These are phyloP conservation scores for Schizophyllum amplum DNA, from an alignment of 1,284 basidiomycete species.

Conservation along the genomic window DNA sequence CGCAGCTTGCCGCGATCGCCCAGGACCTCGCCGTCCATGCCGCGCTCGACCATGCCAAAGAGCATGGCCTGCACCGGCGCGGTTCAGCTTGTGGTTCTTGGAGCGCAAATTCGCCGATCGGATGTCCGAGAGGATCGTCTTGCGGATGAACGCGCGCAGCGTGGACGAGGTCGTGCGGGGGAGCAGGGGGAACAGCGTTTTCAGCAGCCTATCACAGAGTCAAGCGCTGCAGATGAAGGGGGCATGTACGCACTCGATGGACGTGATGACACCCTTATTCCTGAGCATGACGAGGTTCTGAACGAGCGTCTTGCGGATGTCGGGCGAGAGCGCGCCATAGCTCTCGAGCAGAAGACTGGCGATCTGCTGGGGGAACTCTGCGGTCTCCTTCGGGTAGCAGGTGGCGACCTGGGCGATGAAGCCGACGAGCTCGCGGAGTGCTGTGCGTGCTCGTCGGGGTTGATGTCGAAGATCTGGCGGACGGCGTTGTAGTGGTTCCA, in stretches of 20 bases:
- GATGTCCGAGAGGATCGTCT: slow-evolving; percentile 94
- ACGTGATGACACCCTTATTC: slow-evolving; percentile 89
- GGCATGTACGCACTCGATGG: slow-evolving; percentile 68
- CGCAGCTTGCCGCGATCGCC: slow-evolving; percentile 76
- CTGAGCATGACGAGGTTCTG: slow-evolving; percentile 90
- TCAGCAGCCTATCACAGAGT: slow-evolving; percentile 60
- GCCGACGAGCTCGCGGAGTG: slow-evolving; percentile 77
- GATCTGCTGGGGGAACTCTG: slow-evolving; percentile 74
- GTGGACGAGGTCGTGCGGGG: slow-evolving; percentile 80
- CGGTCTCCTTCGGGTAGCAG: slow-evolving; percentile 85
- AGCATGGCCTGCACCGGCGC: slow-evolving; percentile 94
- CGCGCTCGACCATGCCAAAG: slow-evolving; percentile 92
- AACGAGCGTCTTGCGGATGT: slow-evolving; percentile 76
- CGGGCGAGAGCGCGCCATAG: slow-evolving; percentile 65
- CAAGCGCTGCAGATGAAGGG: not conserved
- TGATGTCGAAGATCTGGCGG: slow-evolving; percentile 75
- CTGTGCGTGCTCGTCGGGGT: slow-evolving; percentile 72
- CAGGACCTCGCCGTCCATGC: slow-evolving; percentile 72
- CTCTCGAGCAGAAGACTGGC: slow-evolving; percentile 69
- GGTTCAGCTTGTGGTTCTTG: slow-evolving; percentile 95
- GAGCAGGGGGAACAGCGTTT: slow-evolving; percentile 88
- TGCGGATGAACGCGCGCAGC: slow-evolving; percentile 83
- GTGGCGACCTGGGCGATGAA: slow-evolving; percentile 86
- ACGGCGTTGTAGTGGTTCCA: slow-evolving; percentile 95
- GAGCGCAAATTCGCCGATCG: slow-evolving; percentile 83